phyloP scores from a whole-genome alignment of 805 yeast genomes.

The Debaryomyces maramus region DNA sequence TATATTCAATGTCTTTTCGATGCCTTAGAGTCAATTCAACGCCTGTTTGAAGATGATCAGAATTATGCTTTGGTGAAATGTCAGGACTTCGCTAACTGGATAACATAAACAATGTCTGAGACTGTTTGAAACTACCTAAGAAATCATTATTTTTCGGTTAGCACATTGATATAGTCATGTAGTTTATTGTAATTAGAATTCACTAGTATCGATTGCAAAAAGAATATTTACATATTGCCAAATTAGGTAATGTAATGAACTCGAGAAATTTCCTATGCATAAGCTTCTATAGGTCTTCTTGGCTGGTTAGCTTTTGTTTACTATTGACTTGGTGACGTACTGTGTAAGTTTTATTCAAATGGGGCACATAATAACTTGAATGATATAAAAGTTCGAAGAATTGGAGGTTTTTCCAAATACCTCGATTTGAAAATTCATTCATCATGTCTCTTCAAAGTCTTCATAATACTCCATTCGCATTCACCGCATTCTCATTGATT shows the following conservation, averaged over 20 bases:
- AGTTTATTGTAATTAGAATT: too few species aligned
- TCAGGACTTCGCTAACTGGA: constrained; percentile 10
- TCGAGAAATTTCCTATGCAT: not conserved
- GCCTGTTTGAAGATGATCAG: constrained; percentile 7
- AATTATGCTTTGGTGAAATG: constrained; percentile 9
- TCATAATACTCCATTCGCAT: constrained; percentile 4
- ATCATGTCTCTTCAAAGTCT: constrained; percentile 17
- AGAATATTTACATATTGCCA: constrained; percentile 13
- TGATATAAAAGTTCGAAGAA: too few species aligned
- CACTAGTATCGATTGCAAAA: too few species aligned
- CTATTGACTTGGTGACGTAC: too few species aligned
- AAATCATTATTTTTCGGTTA: too few species aligned
- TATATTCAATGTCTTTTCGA: constrained; percentile 13
- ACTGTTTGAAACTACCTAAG: too few species aligned
- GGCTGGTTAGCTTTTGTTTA: constrained; percentile 3
- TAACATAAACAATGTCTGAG: constrained; percentile 8
- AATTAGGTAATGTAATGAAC: constrained; percentile 11
- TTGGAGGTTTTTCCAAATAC: too few species aligned
- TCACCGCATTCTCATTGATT: constrained; percentile 7
- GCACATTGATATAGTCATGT: too few species aligned
- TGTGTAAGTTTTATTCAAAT: too few species aligned
- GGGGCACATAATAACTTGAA: too few species aligned
- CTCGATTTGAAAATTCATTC: too few species aligned
- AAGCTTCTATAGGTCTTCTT: not conserved
- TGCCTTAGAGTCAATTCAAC: constrained; percentile 10